Evolutionary conservation across 495 filamentous ascomycete species (phyloP), one percentile per base, ranked within the genome.

Genomic region (Aspergillus coremiiformis): DNA sequence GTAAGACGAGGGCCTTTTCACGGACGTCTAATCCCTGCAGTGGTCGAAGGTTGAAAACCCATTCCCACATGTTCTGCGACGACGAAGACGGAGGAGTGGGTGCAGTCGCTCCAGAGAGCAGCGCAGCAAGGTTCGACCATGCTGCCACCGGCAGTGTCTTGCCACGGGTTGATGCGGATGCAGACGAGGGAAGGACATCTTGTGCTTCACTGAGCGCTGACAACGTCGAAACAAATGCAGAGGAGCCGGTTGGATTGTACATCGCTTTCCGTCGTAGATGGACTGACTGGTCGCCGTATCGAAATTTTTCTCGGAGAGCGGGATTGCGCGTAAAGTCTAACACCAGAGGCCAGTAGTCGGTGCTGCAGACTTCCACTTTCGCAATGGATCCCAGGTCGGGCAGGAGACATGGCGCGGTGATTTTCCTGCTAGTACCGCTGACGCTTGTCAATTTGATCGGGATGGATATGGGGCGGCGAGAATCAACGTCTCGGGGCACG

Each of bases 321-420:
- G 82, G 73, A 33, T 90, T 81, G 46, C 72, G 67, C 17, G 75
- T 77, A 53, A 99, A 87, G 61, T 96, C 85, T 6, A 99, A 74
- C 17, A 83, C 79, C 5, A 96, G 72, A 23, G 85, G 84, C 93
- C 93, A 97, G 69, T 90, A 89, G 49, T 89, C 85, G 8, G 80
- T 71, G 32, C 84, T 79, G 5, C 69, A 69, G 4, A 90, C 90
- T 17, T 78, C 75, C 37, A 99, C 77, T 10, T 71, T 78, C 4
- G 74, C 60, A 35, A 99, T 79, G 9, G 77, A 78, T 43, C 78
- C 72, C 1, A 96, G 75, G 20, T 92, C 86, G 5, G 93, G 93
- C 0, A 99, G 72, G 3, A 97, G 78, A 64, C 88, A 94, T 6
- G 93, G 93, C 0, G 89, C 85, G 24, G 65, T 70, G 30, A 69